Evolutionary conservation across 371 early-diverging fungal genomes (phyloP), one percentile per base, ranked within the genome.

Genomic region (Apophysomyces sp.): DNA sequence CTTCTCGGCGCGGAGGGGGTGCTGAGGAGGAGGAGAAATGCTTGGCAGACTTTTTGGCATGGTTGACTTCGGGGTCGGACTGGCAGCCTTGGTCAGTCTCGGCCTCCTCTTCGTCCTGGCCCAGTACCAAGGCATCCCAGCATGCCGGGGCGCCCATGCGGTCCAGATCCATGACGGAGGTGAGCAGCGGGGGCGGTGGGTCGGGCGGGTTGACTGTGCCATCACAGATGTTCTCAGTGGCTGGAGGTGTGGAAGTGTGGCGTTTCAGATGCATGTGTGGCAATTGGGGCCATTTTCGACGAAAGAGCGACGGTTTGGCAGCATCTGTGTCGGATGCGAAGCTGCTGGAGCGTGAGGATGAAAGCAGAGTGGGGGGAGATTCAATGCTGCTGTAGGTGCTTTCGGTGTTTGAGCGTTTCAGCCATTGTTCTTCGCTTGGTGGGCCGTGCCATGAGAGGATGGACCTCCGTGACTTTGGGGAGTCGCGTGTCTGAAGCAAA

Each of bases 141-240:
- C 49, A 16, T 8, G 49, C 16, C 3, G 49, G 49, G n/a, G 49
- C n/a, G 9, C 3, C n/a, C 7, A 16, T 13, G 15, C 12, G 21
- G 4, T 26, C 52, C 16, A 44, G 21, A 21, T 28, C 60, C n/a
- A 21, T 15, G 30, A 12, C 31, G 11, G 51, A 57, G 7, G 63
- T 26, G 13, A 63, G 27, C 4, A 63, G 21, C 8, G 28, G 52
- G 7, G 57, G 63, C 1, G 63, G 63, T 13, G 63, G 63, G 16
- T 63, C 63, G 0, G 63, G 63, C 12, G 63, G 63, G 13, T 63
- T 57, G 6, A 52, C 52, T n/a, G 57, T 52, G 21, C 16, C 21
- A 24, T 28, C 40, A 18, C 16, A n/a, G 11, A 11, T 44, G 8
- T 18, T 21, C 21, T 44, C 21, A 2, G 18, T 44, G 2, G 49